Percentiles rank a stretch among this genome's conserved stretches.
phyloP scores from a whole-genome alignment of 129 eudicot species.

The Solidago caesia region DNA sequence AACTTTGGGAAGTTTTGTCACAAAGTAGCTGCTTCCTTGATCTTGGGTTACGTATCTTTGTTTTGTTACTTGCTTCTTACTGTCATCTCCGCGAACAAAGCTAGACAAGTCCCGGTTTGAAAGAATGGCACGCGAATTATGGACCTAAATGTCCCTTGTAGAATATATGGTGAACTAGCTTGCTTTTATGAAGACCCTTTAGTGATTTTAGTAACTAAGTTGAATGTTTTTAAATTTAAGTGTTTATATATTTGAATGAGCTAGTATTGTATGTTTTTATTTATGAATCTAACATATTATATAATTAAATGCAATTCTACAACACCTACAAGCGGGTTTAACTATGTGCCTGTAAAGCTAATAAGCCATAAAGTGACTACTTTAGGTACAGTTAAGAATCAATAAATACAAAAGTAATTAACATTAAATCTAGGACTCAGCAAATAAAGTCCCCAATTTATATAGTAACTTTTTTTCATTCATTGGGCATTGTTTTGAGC shows the following conservation, averaged over 20 bases:
- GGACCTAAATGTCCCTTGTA: background rate
- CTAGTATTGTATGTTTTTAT: slow-evolving; percentile 4
- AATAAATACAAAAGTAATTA: slow-evolving; percentile 8
- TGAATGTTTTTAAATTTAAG: slow-evolving; percentile 13
- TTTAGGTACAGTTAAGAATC: background rate
- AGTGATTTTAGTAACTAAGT: background rate
- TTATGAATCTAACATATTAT: background rate
- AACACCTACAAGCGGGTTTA: too few relatives aligned
- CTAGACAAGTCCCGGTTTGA: slow-evolving; percentile 32
- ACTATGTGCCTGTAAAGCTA: too few relatives aligned
- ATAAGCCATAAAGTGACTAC: background rate
- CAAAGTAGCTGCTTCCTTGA: slow-evolving; percentile 27
- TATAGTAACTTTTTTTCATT: background rate
- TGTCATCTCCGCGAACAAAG: slow-evolving; percentile 44
- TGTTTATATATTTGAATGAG: slow-evolving; percentile 12
- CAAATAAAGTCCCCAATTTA: background rate
- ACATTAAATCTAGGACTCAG: background rate
- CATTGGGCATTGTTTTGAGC: background rate
- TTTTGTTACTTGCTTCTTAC: slow-evolving; percentile 37
- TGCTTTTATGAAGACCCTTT: slow-evolving; percentile 5
- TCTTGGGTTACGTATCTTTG: slow-evolving; percentile 30
- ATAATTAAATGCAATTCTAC: slow-evolving; percentile 5
- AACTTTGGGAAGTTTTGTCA: slow-evolving; percentile 46
- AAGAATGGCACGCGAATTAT: background rate
- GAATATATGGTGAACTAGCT: background rate